phyloP scores from a whole-genome alignment of 257 asterid genomes.

The Linderniella brevidens region DNA sequence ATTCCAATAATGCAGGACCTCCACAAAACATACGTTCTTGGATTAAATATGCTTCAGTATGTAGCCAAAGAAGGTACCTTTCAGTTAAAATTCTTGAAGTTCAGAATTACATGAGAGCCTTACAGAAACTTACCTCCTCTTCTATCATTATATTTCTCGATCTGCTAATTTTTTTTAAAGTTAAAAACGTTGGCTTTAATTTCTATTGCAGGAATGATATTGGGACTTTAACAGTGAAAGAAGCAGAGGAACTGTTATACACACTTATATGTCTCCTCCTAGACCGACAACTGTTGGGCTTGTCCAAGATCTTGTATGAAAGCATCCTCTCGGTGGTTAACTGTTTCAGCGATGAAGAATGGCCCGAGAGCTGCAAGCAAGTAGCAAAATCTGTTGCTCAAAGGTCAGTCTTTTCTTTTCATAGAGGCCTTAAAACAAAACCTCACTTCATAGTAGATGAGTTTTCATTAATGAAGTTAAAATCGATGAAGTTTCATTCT shows the following conservation, averaged over 20 bases:
- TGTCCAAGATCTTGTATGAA: constrained; percentile 34
- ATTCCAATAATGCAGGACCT: constrained; percentile 42
- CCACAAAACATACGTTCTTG: constrained; percentile 69
- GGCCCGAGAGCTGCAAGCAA: constrained; percentile 43
- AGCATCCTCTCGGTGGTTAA: constrained; percentile 36
- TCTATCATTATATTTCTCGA: neutral
- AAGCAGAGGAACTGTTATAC: constrained; percentile 58
- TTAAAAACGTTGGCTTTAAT: constrained; percentile 1
- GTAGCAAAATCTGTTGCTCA: constrained; percentile 43
- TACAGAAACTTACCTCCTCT: too few species aligned
- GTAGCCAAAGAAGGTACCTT: constrained; percentile 51
- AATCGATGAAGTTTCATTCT: neutral
- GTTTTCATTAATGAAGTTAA: neutral
- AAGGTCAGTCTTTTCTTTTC: constrained; percentile 27
- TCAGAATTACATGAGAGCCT: too few species aligned
- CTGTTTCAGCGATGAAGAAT: constrained; percentile 53
- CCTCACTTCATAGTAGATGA: neutral
- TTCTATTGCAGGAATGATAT: constrained; percentile 27
- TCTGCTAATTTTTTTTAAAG: neutral
- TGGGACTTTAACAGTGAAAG: constrained; percentile 31
- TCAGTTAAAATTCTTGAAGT: too few species aligned
- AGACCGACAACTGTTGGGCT: constrained; percentile 68
- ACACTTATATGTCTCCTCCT: constrained; percentile 45
- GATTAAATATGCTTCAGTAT: constrained; percentile 37
- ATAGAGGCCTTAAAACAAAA: neutral